These are phyloP conservation scores for Keithomyces neogunnii DNA, from an alignment of 2,329 filamentous ascomycete species.

Conservation along the genomic window DNA sequence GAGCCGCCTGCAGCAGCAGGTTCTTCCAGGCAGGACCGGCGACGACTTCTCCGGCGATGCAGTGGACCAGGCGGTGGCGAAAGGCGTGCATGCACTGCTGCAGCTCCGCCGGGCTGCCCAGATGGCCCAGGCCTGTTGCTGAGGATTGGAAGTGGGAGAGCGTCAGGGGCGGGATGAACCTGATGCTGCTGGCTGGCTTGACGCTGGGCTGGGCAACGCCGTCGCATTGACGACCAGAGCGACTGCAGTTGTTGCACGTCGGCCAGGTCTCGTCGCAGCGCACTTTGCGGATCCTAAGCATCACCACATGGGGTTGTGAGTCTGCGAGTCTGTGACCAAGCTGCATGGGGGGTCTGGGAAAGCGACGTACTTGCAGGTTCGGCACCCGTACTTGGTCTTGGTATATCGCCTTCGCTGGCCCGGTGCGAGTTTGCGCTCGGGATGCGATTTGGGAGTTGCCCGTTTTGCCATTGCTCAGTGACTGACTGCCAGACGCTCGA, in stretches of 20 bases:
- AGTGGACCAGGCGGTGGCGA: slow-evolving; percentile 9
- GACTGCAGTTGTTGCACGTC: slow-evolving; percentile 10
- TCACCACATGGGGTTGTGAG: background rate
- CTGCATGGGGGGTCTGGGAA: background rate
- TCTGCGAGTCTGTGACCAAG: too few species aligned
- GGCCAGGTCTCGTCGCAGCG: slow-evolving; percentile 12
- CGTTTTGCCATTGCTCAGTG: background rate
- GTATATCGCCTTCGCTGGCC: slow-evolving; percentile 3
- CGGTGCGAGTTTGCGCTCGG: background rate
- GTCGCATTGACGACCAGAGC: slow-evolving; percentile 9
- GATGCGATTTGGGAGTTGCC: background rate
- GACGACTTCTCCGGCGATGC: slow-evolving; percentile 9
- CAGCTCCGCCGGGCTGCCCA: background rate
- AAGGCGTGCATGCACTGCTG: slow-evolving; percentile 7
- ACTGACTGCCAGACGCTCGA: background rate
- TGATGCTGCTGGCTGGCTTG: background rate
- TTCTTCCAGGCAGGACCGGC: slow-evolving; percentile 6
- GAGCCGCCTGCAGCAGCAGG: slow-evolving; percentile 9
- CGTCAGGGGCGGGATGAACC: slow-evolving; percentile 13
- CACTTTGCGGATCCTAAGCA: slow-evolving; percentile 11
- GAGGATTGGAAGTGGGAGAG: slow-evolving; percentile 10
- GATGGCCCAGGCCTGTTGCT: background rate
- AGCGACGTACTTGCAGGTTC: slow-evolving; percentile 2
- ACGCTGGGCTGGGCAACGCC: slow-evolving; percentile 7
- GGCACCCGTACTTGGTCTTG: slow-evolving; percentile 5